Evolutionary conservation across 140 eudicot species (phyloP), one percentile per base, ranked within the genome.

Genomic region (Oenanthe javanica): DNA sequence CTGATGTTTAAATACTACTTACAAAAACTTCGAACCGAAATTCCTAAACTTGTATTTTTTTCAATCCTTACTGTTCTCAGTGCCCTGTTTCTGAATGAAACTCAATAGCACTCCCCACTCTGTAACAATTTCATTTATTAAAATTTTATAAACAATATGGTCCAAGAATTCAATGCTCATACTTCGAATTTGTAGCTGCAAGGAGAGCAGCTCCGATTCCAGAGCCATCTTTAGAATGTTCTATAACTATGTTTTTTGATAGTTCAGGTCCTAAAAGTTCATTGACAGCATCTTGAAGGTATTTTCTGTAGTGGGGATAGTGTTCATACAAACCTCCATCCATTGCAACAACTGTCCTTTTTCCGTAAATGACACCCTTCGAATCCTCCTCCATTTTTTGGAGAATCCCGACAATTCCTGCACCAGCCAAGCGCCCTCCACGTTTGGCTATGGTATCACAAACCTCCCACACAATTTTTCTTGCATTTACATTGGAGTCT

Each of bases 191-290:
- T 61, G 97, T 61, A 31, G 98, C 98, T 51, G 98, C 98, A 73
- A 94, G 83, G 11, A 93, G 91, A 69, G 97, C 98, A 27, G 97
- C 98, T 61, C 98, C 98, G 75, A 93, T 93, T 1, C 98, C 98
- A n/a, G 98, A 94, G 0, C 98, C 98, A 75, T 94, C 98, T 80
- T 92, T 94, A 4, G 97, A 84, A 76, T 94, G 97, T 83, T 94
- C 90, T 4, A 92, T 87, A 46, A 87, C 86, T 48, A 94, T 78
- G 52, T 87, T 88, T 55, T 88, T 82, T 3, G 91, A 86, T 43
- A 86, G 43, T 78, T 90, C 87, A 1, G 86, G 49, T 70, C 98
- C 98, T 40, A 94, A 77, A 77, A 91, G 90, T 69, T 94, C 98
- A 0, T 50, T 75, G 12, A 94, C 92, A 1, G 97, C 92, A 12